Conservation (phyloP, 345 rosid genomes). For the Ceriops zippeliana region DNA sequence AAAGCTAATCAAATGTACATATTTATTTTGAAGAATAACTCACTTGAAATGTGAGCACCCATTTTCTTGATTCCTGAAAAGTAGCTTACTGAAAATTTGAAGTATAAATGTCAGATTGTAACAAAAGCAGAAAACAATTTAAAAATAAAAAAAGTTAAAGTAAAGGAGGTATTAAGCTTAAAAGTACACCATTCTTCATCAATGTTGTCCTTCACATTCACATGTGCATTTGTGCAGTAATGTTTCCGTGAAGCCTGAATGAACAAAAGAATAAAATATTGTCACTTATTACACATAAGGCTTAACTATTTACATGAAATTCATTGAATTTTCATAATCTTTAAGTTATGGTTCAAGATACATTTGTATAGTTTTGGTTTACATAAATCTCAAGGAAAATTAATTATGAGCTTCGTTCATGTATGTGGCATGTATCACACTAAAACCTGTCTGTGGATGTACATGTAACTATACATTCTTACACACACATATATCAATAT, state of each 20-base stretch:
- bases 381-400: too few relatives aligned
- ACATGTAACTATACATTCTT: too few relatives aligned
- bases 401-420: too few relatives aligned
- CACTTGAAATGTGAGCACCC: constrained; percentile 86
- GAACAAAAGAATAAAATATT: background rate
- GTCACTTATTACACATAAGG: too few relatives aligned
- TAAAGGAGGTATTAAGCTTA: background rate
- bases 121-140: background rate
- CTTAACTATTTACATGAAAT: too few relatives aligned
- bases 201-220: constrained; percentile 64
- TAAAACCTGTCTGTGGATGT: too few relatives aligned
- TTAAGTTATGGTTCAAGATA: too few relatives aligned
- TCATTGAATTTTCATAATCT: too few relatives aligned
- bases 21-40: constrained; percentile 29
- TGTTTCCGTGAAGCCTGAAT: constrained; percentile 83
- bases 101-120: constrained; percentile 22
- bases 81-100: constrained; percentile 66
- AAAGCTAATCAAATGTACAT: constrained; percentile 8
- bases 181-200: constrained; percentile 84
- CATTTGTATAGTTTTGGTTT: too few relatives aligned
- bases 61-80: constrained; percentile 46
- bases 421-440: too few relatives aligned
- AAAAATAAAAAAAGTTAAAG: background rate
- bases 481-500: too few relatives aligned
- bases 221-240: constrained; percentile 75